These are phyloP conservation scores for Thermochaetoides thermophila DNA, from an alignment of 495 filamentous ascomycete species.

Conservation along the genomic window DNA sequence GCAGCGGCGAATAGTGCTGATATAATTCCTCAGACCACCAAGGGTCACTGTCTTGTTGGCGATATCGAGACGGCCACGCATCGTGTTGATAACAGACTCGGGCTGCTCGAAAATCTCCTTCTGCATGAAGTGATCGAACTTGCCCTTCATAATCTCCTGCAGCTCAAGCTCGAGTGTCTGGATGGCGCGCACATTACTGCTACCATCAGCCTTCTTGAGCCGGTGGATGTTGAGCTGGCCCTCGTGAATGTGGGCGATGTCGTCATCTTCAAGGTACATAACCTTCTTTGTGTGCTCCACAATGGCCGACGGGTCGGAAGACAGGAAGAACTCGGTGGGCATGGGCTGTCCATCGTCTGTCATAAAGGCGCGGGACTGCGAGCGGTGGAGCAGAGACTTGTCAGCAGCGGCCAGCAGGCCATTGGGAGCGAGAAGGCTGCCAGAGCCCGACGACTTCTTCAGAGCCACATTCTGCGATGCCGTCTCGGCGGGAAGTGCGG, in stretches of 20 bases:
- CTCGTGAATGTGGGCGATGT: constrained; percentile 98
- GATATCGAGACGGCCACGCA: constrained; percentile 92
- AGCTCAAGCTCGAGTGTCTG: constrained; percentile 97
- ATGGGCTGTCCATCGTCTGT: constrained; percentile 94
- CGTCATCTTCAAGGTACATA: constrained; percentile 96
- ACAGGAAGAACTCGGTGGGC: constrained; percentile 97
- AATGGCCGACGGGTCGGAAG: constrained; percentile 93
- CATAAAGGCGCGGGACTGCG: constrained; percentile 95
- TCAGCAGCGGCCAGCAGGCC: constrained; percentile 76
- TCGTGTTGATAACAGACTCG: constrained; percentile 97
- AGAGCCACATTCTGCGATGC: constrained; percentile 93
- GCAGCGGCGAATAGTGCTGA: constrained; percentile 89
- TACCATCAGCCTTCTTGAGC: constrained; percentile 88
- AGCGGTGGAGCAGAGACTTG: constrained; percentile 94
- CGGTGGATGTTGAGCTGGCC: constrained; percentile 98
- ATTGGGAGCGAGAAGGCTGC: constrained; percentile 43
- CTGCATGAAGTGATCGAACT: constrained; percentile 99
- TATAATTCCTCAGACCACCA: constrained; percentile 89
- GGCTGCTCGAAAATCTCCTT: constrained; percentile 99
- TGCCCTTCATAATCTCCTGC: constrained; percentile 99
- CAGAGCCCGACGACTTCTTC: constrained; percentile 51
- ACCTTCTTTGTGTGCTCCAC: constrained; percentile 99
- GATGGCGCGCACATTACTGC: constrained; percentile 90
- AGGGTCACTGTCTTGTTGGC: constrained; percentile 88
- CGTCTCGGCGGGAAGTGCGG: constrained; percentile 76